Conservation (phyloP, 2,329 filamentous ascomycete genomes). For the Pseudocercospora crystallina region DNA sequence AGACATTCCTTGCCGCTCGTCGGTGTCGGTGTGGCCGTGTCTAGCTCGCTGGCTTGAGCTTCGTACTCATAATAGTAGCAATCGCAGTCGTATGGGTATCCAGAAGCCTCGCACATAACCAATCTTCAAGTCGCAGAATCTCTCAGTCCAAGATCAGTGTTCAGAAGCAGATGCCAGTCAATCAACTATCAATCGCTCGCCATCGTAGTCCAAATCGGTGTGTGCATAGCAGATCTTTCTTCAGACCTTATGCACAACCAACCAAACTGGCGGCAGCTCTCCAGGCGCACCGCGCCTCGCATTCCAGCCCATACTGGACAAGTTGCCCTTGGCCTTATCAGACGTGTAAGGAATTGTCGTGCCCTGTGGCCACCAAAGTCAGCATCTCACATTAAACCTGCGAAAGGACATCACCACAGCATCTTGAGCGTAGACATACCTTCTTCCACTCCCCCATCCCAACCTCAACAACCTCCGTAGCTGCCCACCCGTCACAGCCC, state of each 20-base stretch:
- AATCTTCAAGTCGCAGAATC: no score
- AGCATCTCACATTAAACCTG: neutral
- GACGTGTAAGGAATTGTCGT: constrained; percentile 29
- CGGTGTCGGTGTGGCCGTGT: no score
- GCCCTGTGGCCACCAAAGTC: constrained; percentile 19
- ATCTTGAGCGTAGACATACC: constrained; percentile 20
- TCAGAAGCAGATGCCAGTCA: no score
- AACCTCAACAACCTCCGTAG: constrained; percentile 35
- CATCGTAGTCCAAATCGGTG: no score
- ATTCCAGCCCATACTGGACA: constrained; percentile 35
- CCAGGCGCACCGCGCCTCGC: constrained; percentile 26
- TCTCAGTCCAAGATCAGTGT: no score
- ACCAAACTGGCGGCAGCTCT: constrained; percentile 36
- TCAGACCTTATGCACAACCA: constrained; percentile 34
- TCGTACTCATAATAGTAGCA: no score
- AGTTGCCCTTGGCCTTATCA: constrained; percentile 30
- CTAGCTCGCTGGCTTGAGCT: no score
- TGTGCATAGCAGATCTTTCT: no score
- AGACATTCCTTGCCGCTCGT: no score
- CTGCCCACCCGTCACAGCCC: constrained; percentile 30
- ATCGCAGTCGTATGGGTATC: no score
- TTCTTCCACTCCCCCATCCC: constrained; percentile 34
- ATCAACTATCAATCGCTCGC: no score
- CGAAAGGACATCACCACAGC: neutral
- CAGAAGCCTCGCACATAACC: no score